Percentiles rank a stretch among this genome's conserved stretches.
phyloP scores from a whole-genome alignment of 768 basidiomycete genomes.

The Tephrocybe sp. region DNA sequence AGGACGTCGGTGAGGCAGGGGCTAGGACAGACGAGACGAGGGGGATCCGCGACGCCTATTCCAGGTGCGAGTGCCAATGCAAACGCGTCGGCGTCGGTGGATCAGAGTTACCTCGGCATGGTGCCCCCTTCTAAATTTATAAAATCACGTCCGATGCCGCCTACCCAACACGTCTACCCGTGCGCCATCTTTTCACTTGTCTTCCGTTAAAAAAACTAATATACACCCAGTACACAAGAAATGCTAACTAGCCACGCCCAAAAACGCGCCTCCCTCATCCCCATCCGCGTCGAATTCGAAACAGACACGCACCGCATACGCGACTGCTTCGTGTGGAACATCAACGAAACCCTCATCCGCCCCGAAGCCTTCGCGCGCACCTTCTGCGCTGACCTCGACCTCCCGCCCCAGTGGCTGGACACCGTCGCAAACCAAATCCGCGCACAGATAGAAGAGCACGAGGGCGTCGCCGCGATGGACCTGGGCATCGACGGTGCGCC shows the following conservation, averaged over 20 bases:
- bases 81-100: conserved; percentile 65
- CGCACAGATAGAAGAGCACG: conserved; percentile 88
- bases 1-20: conserved; percentile 53
- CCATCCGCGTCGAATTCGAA: conserved; percentile 94
- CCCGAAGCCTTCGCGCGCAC: conserved; percentile 83
- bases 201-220: background rate
- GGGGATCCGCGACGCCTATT: conserved; percentile 37
- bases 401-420: conserved; percentile 67
- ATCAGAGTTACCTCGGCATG: conserved; percentile 88
- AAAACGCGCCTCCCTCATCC: conserved; percentile 59
- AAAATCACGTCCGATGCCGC: conserved; percentile 49
- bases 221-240: conserved; percentile 52
- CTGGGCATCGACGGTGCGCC: conserved; percentile 57
- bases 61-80: conserved; percentile 26
- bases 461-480: conserved; percentile 77
- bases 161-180: conserved; percentile 72
- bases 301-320: conserved; percentile 88
- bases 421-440: conserved; percentile 85
- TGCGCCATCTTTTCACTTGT: conserved; percentile 36
- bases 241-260: conserved; percentile 61
- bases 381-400: conserved; percentile 87
- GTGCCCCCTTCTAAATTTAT: conserved; percentile 82
- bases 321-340: conserved; percentile 95
- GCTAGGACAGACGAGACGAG: conserved; percentile 37
- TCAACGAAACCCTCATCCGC: conserved; percentile 82